These are phyloP conservation scores for Phytophthora macrochlamydospora DNA, from an alignment of 352 stramenopile species.

Conservation along the genomic window DNA sequence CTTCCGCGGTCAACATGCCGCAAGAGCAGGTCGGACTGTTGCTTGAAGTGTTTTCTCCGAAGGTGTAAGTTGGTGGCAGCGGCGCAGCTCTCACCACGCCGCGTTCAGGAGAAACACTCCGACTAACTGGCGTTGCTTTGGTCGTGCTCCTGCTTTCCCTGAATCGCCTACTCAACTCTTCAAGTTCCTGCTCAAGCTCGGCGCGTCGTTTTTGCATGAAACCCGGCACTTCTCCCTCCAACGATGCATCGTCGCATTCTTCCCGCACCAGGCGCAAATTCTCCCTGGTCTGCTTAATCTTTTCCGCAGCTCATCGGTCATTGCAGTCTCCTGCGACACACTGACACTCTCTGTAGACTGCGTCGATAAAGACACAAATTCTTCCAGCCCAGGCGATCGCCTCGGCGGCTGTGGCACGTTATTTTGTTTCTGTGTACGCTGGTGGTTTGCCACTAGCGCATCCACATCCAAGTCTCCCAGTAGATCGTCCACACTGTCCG, in stretches of 20 bases:
- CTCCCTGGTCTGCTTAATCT: constrained; percentile 69
- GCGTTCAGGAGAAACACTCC: constrained; percentile 20
- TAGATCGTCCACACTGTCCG: constrained; percentile 37
- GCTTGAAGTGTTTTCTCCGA: constrained; percentile 10
- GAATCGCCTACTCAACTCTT: constrained; percentile 61
- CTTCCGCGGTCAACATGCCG: constrained; percentile 59
- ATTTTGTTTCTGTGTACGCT: constrained; percentile 35
- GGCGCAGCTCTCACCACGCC: constrained; percentile 8
- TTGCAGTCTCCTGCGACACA: constrained; percentile 23
- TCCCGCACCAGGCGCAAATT: constrained; percentile 72
- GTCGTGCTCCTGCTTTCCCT: constrained; percentile 52
- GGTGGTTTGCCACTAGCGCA: constrained; percentile 53
- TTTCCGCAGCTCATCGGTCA: constrained; percentile 40
- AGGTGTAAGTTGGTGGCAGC: constrained; percentile 11
- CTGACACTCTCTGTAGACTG: constrained; percentile 13
- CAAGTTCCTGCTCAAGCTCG: constrained; percentile 65
- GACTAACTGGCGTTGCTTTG: constrained; percentile 20
- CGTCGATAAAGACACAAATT: constrained; percentile 21
- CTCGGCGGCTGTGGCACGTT: constrained; percentile 6
- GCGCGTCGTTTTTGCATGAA: constrained; percentile 49
- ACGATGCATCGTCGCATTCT: constrained; percentile 81
- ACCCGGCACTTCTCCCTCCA: constrained; percentile 75
- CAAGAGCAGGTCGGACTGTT: constrained; percentile 58
- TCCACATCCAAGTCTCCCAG: constrained; percentile 56
- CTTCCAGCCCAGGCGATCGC: not conserved